These are phyloP conservation scores for Chaetomium globosum DNA, from an alignment of 2,329 filamentous ascomycete species.

Conservation along the genomic window DNA sequence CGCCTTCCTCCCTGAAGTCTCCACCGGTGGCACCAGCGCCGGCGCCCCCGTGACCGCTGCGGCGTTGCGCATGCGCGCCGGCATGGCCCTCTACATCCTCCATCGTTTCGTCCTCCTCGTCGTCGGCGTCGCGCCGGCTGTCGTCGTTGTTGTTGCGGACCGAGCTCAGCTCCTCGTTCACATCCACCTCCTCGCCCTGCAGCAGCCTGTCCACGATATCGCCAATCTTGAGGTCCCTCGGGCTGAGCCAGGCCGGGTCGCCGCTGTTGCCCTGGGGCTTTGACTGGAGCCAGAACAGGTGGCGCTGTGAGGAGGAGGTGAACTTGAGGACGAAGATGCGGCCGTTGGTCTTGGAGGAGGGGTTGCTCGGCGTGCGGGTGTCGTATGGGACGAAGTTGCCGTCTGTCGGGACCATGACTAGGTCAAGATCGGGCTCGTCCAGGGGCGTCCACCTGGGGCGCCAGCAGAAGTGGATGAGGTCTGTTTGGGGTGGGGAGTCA, in stretches of 20 bases:
- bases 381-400: constrained; percentile 84
- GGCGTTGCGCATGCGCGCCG: constrained; percentile 59
- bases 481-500: constrained; percentile 47
- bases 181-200: constrained; percentile 85
- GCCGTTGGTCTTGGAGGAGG: constrained; percentile 72
- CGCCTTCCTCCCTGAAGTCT: constrained; percentile 87
- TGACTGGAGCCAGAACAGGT: constrained; percentile 96
- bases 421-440: constrained; percentile 77
- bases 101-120: constrained; percentile 73
- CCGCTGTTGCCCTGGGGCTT: constrained; percentile 73
- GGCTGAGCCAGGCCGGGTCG: constrained; percentile 77
- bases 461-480: constrained; percentile 97
- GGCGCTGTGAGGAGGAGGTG: constrained; percentile 82
- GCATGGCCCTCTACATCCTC: constrained; percentile 72
- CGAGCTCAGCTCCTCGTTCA: constrained; percentile 70
- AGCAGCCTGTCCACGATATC: constrained; percentile 82
- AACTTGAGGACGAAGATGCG: constrained; percentile 95
- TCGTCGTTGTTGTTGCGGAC: constrained; percentile 62
- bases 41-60: constrained; percentile 74
- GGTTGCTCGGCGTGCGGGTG: constrained; percentile 57
- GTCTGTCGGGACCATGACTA: constrained; percentile 91
- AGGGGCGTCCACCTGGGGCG: constrained; percentile 72
- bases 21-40: constrained; percentile 86
- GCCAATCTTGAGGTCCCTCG: constrained; percentile 82
- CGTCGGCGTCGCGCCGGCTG: constrained; percentile 40